Evolutionary conservation across 2,329 filamentous ascomycete species (phyloP).

Genomic region (Hypoxylon sp.): DNA sequence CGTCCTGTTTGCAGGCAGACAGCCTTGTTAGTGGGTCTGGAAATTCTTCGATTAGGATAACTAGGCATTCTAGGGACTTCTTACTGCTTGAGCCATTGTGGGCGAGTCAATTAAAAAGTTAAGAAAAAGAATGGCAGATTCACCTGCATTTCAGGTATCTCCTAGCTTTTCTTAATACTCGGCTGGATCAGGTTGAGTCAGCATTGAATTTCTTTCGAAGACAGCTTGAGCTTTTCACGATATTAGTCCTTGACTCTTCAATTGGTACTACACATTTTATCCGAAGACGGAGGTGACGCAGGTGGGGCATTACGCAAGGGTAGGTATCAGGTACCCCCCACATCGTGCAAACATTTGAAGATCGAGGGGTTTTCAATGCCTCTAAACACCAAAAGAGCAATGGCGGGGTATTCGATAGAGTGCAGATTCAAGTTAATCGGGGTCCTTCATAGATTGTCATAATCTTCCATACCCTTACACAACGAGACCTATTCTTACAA

Average conservation of each 20-base stretch:
- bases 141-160: conserved; percentile 14
- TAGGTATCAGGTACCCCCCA: conserved; percentile 1
- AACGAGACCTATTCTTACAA: conserved; percentile 5
- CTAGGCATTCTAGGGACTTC: conserved; percentile 17
- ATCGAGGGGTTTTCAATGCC: background rate
- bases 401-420: conserved; percentile 28
- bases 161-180: conserved; percentile 16
- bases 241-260: conserved; percentile 22
- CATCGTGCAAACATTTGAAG: conserved; percentile 17
- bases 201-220: conserved; percentile 19
- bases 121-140: conserved; percentile 1
- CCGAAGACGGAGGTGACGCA: conserved; percentile 39
- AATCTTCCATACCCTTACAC: background rate
- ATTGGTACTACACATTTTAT: conserved; percentile 32
- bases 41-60: conserved; percentile 24
- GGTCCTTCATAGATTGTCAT: conserved; percentile 2
- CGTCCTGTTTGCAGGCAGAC: conserved; percentile 53
- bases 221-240: conserved; percentile 14
- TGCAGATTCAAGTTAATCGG: conserved; percentile 23
- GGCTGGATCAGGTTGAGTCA: conserved; percentile 29
- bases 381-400: background rate
- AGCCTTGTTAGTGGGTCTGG: conserved; percentile 34
- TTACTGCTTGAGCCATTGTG: conserved; percentile 51
- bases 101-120: conserved; percentile 20
- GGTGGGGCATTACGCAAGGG: conserved; percentile 4